Conservation (phyloP, 495 filamentous ascomycete species). For the Penicillium diatomitis region DNA sequence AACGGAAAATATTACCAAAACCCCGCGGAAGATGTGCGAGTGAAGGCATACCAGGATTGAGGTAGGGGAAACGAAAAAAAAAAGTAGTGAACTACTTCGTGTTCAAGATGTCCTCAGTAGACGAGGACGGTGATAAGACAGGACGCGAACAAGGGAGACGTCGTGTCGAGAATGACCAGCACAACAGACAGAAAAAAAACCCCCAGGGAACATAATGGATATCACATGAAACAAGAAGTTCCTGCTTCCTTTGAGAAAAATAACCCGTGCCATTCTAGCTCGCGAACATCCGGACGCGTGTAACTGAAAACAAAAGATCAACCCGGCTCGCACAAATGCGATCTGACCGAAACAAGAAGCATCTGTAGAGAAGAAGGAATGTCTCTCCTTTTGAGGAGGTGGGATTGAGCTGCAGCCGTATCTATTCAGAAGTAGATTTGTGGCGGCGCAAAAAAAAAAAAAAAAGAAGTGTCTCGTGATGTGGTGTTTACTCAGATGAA, state of each 20-base stretch:
- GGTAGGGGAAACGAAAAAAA: neutral
- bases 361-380: neutral
- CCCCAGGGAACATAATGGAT: conserved; percentile 11
- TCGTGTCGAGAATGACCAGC: conserved; percentile 8
- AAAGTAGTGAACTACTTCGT: conserved; percentile 8
- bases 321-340: neutral
- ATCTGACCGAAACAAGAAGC: neutral
- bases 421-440: neutral
- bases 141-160: conserved; percentile 1
- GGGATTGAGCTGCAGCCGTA: neutral
- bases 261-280: neutral
- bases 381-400: neutral
- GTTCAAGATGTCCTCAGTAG: no score
- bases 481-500: conserved; percentile 22
- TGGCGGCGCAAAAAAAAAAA: neutral
- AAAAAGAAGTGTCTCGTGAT: neutral
- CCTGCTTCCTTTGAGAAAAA: conserved; percentile 3
- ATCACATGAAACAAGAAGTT: conserved; percentile 7
- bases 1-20: no score
- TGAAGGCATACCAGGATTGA: no score
- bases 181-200: neutral
- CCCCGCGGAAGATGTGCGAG: no score
- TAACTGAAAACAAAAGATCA: neutral
- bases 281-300: neutral
- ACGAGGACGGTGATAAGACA: no score